phyloP scores from a whole-genome alignment of 2,329 filamentous ascomycete genomes.

The Fusarium mundagurra region DNA sequence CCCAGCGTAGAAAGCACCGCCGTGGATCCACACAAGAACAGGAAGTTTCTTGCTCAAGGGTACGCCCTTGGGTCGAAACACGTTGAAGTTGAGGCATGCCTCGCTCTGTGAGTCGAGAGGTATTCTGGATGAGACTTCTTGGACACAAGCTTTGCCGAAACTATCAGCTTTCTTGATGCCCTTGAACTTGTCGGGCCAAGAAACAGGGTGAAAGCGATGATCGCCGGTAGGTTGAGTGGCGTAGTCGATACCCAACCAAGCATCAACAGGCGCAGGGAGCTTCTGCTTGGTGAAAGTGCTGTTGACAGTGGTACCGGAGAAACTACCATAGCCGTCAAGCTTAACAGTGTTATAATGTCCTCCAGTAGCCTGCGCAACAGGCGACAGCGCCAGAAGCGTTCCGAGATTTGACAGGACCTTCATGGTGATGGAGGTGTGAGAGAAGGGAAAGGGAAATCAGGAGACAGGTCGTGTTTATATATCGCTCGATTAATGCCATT shows the following conservation, averaged over 20 bases:
- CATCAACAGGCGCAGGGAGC: slow-evolving; percentile 49
- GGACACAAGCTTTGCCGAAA: slow-evolving; percentile 56
- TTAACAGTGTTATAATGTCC: slow-evolving; percentile 17
- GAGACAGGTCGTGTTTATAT: background rate
- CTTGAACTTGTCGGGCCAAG: slow-evolving; percentile 53
- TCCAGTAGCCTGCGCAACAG: slow-evolving; percentile 1
- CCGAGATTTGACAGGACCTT: slow-evolving; percentile 22
- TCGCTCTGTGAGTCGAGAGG: slow-evolving; percentile 44
- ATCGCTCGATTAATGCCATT: background rate
- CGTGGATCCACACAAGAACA: slow-evolving; percentile 54
- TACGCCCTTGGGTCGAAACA: slow-evolving; percentile 49
- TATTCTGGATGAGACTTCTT: slow-evolving; percentile 42
- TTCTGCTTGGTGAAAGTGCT: slow-evolving; percentile 21
- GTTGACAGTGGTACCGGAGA: slow-evolving; percentile 33
- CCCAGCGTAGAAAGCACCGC: slow-evolving; percentile 49
- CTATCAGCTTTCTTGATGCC: slow-evolving; percentile 50
- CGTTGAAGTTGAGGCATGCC: slow-evolving; percentile 53
- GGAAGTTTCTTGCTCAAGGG: slow-evolving; percentile 50
- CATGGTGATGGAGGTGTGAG: slow-evolving; percentile 3
- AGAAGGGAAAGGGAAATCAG: fast-evolving
- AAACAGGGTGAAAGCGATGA: slow-evolving; percentile 52
- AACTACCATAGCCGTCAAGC: slow-evolving; percentile 32
- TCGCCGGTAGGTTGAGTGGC: slow-evolving; percentile 53
- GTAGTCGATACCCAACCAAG: slow-evolving; percentile 60
- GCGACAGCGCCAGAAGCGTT: slow-evolving; percentile 22